phyloP scores from a whole-genome alignment of 306 rosid species.

The Citrullus colocynthis region DNA sequence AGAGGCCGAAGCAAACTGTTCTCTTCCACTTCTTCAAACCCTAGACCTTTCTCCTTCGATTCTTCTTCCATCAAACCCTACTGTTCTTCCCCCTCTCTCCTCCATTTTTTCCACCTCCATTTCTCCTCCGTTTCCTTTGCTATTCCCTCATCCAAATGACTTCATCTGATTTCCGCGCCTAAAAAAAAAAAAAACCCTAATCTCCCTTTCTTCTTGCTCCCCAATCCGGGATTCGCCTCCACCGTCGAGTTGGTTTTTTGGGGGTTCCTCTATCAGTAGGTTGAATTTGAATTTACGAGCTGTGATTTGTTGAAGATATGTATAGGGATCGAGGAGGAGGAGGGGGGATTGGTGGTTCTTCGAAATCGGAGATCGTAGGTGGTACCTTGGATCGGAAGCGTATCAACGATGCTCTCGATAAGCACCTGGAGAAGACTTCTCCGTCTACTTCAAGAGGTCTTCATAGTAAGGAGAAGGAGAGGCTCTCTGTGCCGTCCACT shows the following conservation, averaged over 20 bases:
- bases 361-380: slow-evolving; percentile 41
- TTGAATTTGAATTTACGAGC: neutral
- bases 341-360: slow-evolving; percentile 26
- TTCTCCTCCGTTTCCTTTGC: neutral
- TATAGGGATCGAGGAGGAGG: slow-evolving; percentile 41
- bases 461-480: slow-evolving; percentile 36
- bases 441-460: slow-evolving; percentile 40
- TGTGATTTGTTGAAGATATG: slow-evolving; percentile 15
- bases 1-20: slow-evolving; percentile 54
- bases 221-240: neutral
- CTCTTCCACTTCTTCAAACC: slow-evolving; percentile 64
- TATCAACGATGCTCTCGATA: slow-evolving; percentile 57
- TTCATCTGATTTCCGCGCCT: neutral
- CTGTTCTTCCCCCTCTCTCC: slow-evolving; percentile 29
- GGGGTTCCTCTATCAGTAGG: neutral
- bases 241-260: neutral
- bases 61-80: slow-evolving; percentile 48
- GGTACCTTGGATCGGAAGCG: slow-evolving; percentile 49
- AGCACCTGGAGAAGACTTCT: slow-evolving; percentile 51
- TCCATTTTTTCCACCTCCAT: neutral
- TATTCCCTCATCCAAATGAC: neutral
- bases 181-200: neutral
- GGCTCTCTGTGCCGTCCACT: slow-evolving; percentile 36
- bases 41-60: slow-evolving; percentile 94
- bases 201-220: slow-evolving; percentile 4